phyloP scores from a whole-genome alignment of 73 alveolate species.

The Symbiodinium pilosum region DNA sequence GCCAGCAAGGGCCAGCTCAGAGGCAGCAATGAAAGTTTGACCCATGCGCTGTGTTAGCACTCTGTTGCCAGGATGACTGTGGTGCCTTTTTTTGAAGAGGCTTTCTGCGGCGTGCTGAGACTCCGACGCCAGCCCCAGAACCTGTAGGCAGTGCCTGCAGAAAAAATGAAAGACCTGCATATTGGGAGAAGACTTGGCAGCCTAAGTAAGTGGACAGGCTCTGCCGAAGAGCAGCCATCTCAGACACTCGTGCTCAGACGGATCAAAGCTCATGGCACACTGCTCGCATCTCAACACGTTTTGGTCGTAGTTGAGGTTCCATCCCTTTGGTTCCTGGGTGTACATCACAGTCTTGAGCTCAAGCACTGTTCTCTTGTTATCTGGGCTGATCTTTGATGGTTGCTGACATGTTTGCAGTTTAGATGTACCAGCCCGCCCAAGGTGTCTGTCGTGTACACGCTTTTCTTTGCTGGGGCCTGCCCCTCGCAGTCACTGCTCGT shows the following conservation, averaged over 20 bases:
- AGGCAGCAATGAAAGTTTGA: no score
- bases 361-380: no score
- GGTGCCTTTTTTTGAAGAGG: neutral
- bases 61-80: no score
- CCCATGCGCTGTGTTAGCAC: no score
- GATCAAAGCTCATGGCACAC: no score
- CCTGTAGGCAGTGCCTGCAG: slow-evolving; percentile 12
- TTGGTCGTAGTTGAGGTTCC: slow-evolving; percentile 11
- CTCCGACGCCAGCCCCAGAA: neutral
- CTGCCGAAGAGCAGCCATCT: neutral
- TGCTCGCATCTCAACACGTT: no score
- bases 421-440: neutral
- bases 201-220: neutral
- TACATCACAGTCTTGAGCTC: slow-evolving; percentile 13
- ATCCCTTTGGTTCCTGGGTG: slow-evolving; percentile 66
- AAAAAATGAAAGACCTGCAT: no score
- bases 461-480: slow-evolving; percentile 37
- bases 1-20: no score
- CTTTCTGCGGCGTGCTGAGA: neutral
- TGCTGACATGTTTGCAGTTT: neutral
- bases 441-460: slow-evolving; percentile 33
- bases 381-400: neutral
- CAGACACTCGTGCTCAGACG: no score
- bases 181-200: neutral
- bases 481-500: neutral